These are phyloP conservation scores for Solanum chilense DNA, from an alignment of 257 asterid genomes.

Conservation along the genomic window DNA sequence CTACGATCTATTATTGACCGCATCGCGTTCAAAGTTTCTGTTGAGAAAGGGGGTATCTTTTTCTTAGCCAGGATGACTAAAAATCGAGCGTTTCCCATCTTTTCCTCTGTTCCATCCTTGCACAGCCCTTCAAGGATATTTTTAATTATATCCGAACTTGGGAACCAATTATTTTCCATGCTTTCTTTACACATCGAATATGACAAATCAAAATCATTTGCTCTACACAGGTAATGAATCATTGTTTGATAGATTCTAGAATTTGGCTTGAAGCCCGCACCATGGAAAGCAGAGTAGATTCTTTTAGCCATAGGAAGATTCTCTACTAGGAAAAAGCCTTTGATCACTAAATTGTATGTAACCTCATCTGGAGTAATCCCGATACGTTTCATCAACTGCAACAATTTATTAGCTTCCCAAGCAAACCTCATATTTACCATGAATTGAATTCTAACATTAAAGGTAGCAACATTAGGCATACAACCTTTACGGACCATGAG, in stretches of 20 bases:
- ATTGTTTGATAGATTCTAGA: conserved; percentile 64
- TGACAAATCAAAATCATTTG: conserved; percentile 42
- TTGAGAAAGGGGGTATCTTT: conserved; percentile 54
- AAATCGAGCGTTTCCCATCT: conserved; percentile 33
- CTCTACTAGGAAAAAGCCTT: conserved; percentile 56
- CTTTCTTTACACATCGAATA: conserved; percentile 51
- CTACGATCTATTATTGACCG: conserved; percentile 21
- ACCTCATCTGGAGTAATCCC: conserved; percentile 48
- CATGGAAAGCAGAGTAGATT: conserved; percentile 40
- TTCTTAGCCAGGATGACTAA: conserved; percentile 37
- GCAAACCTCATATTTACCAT: conserved; percentile 48
- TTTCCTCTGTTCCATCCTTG: conserved; percentile 26
- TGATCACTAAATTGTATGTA: conserved; percentile 71
- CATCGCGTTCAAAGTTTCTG: conserved; percentile 32
- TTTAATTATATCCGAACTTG: conserved; percentile 43
- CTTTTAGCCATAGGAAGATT: conserved; percentile 46
- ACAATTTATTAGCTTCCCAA: conserved; percentile 62
- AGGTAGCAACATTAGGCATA: conserved; percentile 62
- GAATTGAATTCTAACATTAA: conserved; percentile 70
- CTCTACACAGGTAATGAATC: conserved; percentile 57
- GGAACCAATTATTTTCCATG: conserved; percentile 65
- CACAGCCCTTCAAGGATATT: conserved; percentile 48
- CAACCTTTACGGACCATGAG: conserved; percentile 64
- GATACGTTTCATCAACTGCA: conserved; percentile 33
- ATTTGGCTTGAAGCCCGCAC: conserved; percentile 53